phyloP scores from a whole-genome alignment of 495 filamentous ascomycete genomes.

The Aspergillus olivimuriae region DNA sequence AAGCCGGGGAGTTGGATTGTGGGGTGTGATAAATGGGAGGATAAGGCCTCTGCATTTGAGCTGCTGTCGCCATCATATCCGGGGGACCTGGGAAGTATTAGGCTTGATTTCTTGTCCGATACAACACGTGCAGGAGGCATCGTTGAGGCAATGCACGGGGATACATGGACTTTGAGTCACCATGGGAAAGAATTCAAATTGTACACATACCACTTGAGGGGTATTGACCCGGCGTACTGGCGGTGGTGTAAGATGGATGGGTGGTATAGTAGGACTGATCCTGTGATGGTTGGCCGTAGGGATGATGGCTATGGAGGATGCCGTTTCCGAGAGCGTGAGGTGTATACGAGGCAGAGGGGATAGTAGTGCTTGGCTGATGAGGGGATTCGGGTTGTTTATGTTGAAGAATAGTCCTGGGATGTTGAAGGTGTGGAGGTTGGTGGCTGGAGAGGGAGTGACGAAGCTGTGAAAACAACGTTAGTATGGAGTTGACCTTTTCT shows the following conservation, averaged over 20 bases:
- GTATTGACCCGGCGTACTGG: conserved; percentile 63
- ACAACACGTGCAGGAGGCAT: not conserved
- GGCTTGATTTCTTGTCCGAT: not conserved
- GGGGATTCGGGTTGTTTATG: conserved; percentile 56
- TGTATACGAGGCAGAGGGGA: conserved; percentile 54
- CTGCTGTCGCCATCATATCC: conserved; percentile 85
- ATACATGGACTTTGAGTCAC: not conserved
- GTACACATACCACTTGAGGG: conserved; percentile 67
- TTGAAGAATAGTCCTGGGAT: conserved; percentile 58
- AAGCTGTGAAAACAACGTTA: conserved; percentile 26
- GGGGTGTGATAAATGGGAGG: conserved; percentile 95
- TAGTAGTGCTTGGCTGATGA: conserved; percentile 33
- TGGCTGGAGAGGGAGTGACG: conserved; percentile 26
- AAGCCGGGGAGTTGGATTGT: conserved; percentile 93
- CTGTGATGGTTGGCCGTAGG: conserved; percentile 55
- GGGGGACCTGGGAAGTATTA: conserved; percentile 53
- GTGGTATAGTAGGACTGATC: conserved; percentile 65
- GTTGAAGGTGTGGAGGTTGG: conserved; percentile 39
- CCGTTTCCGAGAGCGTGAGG: conserved; percentile 41
- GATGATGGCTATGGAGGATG: conserved; percentile 38
- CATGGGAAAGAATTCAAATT: not conserved
- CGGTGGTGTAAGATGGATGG: conserved; percentile 67
- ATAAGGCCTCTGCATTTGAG: conserved; percentile 78
- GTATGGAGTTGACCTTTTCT: conserved; percentile 9
- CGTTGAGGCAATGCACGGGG: not conserved